Percentiles rank a stretch among this genome's conserved stretches.
phyloP scores from a whole-genome alignment of 805 yeast species.

The Myxozyma neglecta region DNA sequence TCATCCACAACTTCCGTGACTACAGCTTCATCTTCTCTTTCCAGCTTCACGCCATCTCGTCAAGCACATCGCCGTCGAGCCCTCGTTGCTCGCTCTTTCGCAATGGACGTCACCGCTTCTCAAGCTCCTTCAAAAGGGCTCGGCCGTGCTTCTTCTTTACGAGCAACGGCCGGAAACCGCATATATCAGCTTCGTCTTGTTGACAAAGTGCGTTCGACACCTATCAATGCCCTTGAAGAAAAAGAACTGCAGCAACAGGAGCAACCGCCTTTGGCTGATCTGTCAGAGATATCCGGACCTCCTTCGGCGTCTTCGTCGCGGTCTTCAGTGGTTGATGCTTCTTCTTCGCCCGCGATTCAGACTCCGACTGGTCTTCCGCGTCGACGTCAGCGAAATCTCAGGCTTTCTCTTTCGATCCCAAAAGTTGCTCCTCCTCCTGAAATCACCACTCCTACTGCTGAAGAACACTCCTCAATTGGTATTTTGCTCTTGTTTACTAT shows the following conservation, averaged over 20 bases:
- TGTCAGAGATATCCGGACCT: neutral
- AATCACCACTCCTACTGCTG: slow-evolving; percentile 15
- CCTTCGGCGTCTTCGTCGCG: neutral
- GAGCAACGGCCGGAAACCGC: slow-evolving; percentile 27
- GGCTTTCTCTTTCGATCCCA: slow-evolving; percentile 22
- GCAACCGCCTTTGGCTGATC: no score
- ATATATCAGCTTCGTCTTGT: slow-evolving; percentile 29
- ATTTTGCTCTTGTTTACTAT: neutral
- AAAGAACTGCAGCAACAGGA: no score
- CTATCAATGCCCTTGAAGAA: neutral
- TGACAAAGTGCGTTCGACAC: slow-evolving; percentile 16
- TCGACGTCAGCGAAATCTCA: slow-evolving; percentile 18
- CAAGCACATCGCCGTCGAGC: slow-evolving; percentile 2
- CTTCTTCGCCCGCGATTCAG: slow-evolving; percentile 5
- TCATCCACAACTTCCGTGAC: slow-evolving; percentile 1
- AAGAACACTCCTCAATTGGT: slow-evolving; percentile 24
- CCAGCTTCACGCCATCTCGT: slow-evolving; percentile 1
- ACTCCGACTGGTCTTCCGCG: slow-evolving; percentile 5
- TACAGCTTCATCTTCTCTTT: neutral
- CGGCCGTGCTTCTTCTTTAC: slow-evolving; percentile 13
- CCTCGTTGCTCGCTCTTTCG: neutral
- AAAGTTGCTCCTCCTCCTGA: slow-evolving; percentile 20
- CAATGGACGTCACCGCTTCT: neutral
- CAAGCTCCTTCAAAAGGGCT: neutral
- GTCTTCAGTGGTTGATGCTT: neutral